Evolutionary conservation across 805 yeast species (phyloP), one percentile per base, ranked within the genome.

Genomic region (Saturnispora halmiae): DNA sequence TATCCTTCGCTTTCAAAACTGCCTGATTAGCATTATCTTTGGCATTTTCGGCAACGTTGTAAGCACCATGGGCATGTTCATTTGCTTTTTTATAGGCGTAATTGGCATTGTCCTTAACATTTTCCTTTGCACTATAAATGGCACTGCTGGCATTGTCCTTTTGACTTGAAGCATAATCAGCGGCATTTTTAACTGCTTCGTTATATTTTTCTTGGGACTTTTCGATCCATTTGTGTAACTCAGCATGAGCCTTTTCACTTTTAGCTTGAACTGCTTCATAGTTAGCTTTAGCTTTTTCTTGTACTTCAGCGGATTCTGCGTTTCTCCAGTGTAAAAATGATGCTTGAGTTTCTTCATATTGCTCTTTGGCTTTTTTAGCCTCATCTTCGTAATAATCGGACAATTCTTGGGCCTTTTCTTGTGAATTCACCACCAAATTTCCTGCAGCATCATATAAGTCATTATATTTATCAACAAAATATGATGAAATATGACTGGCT

Each of bases 301-400:
- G 60, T 13, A 42, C 48, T 29, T 52, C 56, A 25, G 52, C 41
- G 2, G 60, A 51, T 39, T 54, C 49, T 3, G 58, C 55, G 8
- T 45, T 43, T 44, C 54, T 53, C 61, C 61, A 58, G 16, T 41
- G 47, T 9, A 53, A 34, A 58, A 60, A 54, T n/a, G 54, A 49
- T 18, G 55, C 40, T 39, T 50, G 54, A 2, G 60, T 50, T 29
- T 51, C 51, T n/a, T 56, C 55, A 41, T 51, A 55, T 34, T 42
- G 40, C 38, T 53, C 44, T 42, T 56, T 51, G 11, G 62, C 61
- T 21, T 44, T 38, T 24, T 36, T 38, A 2, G 49, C 41, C 42
- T 55, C 50, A 18, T 49, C 49, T 22, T 55, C 48, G 40, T 55
- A 56, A 37, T 53, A 54, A 29, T 56, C 50, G 10, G 60, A 55